Conservation (phyloP, 2,329 filamentous ascomycete species). For the Cladosporium colombiae region DNA sequence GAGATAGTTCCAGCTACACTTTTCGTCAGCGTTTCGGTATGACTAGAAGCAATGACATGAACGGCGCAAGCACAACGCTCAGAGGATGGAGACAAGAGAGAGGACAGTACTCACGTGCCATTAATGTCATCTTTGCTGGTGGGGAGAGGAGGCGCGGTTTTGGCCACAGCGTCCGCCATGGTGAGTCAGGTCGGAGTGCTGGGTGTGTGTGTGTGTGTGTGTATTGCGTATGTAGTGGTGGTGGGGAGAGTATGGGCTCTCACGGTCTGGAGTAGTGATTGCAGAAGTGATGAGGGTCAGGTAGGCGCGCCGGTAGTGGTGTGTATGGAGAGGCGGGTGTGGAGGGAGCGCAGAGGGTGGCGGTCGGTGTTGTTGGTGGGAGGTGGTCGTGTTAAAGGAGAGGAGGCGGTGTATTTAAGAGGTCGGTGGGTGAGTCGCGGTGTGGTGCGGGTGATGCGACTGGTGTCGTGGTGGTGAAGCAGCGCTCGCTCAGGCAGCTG, state of each 20-base stretch:
- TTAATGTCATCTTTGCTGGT: slow-evolving; percentile 42
- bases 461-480: not conserved
- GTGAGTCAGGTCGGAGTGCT: not conserved
- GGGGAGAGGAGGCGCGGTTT: slow-evolving; percentile 34
- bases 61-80: not conserved
- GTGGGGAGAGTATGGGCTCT: not conserved
- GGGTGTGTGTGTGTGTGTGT: not conserved
- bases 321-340: not conserved
- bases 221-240: not conserved
- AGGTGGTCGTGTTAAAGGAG: not conserved
- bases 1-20: slow-evolving; percentile 71
- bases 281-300: slow-evolving; percentile 2
- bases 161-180: slow-evolving; percentile 16
- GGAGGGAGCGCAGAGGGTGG: not conserved
- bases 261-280: not conserved
- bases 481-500: slow-evolving; percentile 4
- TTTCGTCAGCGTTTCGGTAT: slow-evolving; percentile 48
- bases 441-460: not conserved
- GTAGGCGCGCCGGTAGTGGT: not conserved
- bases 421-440: not conserved
- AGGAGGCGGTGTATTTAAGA: not conserved
- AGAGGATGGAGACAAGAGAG: not conserved
- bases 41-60: not conserved
- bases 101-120: slow-evolving; percentile 33
- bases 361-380: not conserved